Percentiles rank a stretch among this genome's conserved stretches.
Evolutionary conservation across 768 basidiomycete species (phyloP).

Genomic region (Boletales sp.): DNA sequence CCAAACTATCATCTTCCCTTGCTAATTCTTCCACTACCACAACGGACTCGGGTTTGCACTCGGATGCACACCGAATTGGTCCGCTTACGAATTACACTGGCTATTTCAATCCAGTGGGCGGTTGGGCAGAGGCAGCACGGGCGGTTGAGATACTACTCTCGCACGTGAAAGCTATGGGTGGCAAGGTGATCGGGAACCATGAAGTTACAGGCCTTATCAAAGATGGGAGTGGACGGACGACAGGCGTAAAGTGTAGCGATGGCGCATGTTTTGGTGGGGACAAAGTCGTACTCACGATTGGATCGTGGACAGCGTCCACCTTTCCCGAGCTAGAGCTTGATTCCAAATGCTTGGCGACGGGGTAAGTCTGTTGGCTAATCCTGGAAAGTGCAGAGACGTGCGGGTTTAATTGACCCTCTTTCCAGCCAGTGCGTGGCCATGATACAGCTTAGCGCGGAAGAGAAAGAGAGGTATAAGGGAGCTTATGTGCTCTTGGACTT

Average conservation of each 20-base stretch:
- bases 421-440: conserved; percentile 74
- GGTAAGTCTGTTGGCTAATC: conserved; percentile 41
- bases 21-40: background rate
- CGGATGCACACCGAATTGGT: conserved; percentile 10
- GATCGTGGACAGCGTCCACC: conserved; percentile 82
- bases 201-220: conserved; percentile 50
- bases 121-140: conserved; percentile 80
- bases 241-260: conserved; percentile 60
- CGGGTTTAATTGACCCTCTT: background rate
- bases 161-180: conserved; percentile 57
- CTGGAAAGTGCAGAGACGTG: no score
- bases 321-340: conserved; percentile 59
- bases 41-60: background rate
- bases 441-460: conserved; percentile 69
- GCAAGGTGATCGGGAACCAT: conserved; percentile 54
- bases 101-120: conserved; percentile 73
- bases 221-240: conserved; percentile 36
- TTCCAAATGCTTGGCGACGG: conserved; percentile 66
- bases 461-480: conserved; percentile 56
- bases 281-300: conserved; percentile 66
- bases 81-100: conserved; percentile 35
- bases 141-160: conserved; percentile 54
- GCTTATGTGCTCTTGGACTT: conserved; percentile 75
- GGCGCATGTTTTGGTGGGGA: conserved; percentile 55
- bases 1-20: conserved; percentile 15